Evolutionary conservation across 352 stramenopile species (phyloP).

Genomic region (Globisporangium okanoganense): DNA sequence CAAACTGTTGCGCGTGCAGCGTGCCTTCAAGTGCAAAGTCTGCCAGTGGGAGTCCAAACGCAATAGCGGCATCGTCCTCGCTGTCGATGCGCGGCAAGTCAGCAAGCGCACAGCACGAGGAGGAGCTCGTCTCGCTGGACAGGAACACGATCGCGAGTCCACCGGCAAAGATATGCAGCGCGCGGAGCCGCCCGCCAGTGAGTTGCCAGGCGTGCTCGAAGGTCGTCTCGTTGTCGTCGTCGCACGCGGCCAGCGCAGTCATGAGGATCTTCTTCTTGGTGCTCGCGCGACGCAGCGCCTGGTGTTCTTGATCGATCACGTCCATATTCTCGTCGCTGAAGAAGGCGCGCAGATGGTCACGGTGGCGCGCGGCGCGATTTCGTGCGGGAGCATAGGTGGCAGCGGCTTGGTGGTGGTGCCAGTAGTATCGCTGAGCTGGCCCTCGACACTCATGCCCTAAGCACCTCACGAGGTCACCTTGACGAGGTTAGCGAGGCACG

Average conservation of each 20-base stretch:
- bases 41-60: slow-evolving; percentile 13
- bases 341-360: slow-evolving; percentile 13
- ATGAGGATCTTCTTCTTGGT: slow-evolving; percentile 24
- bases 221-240: slow-evolving; percentile 15
- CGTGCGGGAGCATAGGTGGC: slow-evolving; percentile 43
- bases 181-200: slow-evolving; percentile 32
- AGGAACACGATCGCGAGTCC: slow-evolving; percentile 49
- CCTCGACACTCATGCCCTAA: slow-evolving; percentile 18
- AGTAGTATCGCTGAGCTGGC: not conserved
- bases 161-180: slow-evolving; percentile 53
- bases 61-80: not conserved
- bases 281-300: slow-evolving; percentile 23
- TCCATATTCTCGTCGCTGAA: slow-evolving; percentile 36
- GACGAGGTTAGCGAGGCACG: slow-evolving; percentile 24
- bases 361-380: slow-evolving; percentile 37
- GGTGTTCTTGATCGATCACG: slow-evolving; percentile 31
- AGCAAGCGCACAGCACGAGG: not conserved
- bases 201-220: slow-evolving; percentile 45
- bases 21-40: slow-evolving; percentile 28
- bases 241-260: slow-evolving; percentile 15
- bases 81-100: slow-evolving; percentile 21
- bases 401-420: slow-evolving; percentile 7
- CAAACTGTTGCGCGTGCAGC: slow-evolving; percentile 39
- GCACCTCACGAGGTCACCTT: slow-evolving; percentile 20
- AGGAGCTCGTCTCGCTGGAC: not conserved